A percentile compares a stretch with the other conserved stretches of the same genome.
phyloP scores from a whole-genome alignment of 2,329 filamentous ascomycete species.

The Trichoderma asperellum region DNA sequence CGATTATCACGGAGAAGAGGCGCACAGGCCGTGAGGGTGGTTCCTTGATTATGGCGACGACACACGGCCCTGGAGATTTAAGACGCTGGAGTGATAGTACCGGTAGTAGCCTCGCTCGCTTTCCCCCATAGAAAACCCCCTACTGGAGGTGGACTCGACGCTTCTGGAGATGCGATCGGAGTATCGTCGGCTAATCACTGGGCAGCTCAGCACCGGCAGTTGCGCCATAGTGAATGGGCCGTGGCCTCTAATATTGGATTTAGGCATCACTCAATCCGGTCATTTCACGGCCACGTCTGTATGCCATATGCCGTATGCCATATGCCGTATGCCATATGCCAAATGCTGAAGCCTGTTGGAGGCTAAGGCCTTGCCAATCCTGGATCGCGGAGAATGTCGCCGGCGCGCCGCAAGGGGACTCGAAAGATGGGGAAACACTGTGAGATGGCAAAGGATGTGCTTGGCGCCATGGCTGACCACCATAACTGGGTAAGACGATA shows the following conservation, averaged over 20 bases:
- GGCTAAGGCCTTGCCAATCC: background rate
- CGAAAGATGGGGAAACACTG: background rate
- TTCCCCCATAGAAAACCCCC: conserved; percentile 11
- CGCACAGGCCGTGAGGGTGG: conserved; percentile 3
- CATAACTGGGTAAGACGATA: background rate
- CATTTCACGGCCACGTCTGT: background rate
- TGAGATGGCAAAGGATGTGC: background rate
- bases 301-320: background rate
- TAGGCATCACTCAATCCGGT: conserved; percentile 11
- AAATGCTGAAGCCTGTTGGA: conserved; percentile 5
- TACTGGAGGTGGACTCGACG: background rate
- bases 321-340: too few relatives aligned
- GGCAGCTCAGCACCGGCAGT: background rate
- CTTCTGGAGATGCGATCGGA: conserved; percentile 20
- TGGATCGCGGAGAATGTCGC: background rate
- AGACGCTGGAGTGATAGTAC: background rate
- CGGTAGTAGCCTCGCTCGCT: conserved; percentile 16
- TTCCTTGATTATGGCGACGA: background rate
- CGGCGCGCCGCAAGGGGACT: background rate
- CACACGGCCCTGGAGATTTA: conserved; percentile 21
- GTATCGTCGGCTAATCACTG: conserved; percentile 24
- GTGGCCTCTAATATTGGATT: background rate
- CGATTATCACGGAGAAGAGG: background rate
- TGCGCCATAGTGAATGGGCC: background rate
- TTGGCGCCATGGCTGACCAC: background rate